A percentile compares a stretch with the other conserved stretches of the same genome.
Conservation (phyloP, 73 alveolate species). For the Paramecium primaurelia region DNA sequence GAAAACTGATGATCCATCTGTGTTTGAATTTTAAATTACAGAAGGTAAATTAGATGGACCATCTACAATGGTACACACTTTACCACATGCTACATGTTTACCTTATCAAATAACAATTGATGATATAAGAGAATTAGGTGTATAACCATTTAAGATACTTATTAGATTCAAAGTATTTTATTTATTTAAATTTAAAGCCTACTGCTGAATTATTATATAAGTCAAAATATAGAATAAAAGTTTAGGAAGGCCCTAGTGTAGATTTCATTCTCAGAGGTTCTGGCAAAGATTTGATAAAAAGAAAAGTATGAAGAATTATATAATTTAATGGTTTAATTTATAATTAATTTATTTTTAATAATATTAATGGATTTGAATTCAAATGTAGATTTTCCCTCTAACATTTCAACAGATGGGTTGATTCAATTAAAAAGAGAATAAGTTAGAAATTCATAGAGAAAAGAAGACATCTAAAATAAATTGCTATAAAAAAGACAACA, state of each 20-base stretch:
- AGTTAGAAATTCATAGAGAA: background rate
- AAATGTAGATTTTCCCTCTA: background rate
- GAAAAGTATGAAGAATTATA: constrained; percentile 12
- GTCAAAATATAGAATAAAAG: constrained; percentile 52
- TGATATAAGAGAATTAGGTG: background rate
- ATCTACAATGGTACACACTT: constrained; percentile 45
- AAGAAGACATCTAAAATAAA: background rate
- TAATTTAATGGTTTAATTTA: background rate
- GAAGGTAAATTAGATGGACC: constrained; percentile 57
- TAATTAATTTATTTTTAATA: background rate
- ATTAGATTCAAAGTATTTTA: constrained; percentile 47
- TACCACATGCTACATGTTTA: constrained; percentile 56
- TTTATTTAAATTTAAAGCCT: background rate
- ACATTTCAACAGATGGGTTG: background rate
- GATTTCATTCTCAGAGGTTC: constrained; percentile 55
- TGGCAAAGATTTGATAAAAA: constrained; percentile 41
- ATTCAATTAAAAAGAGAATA: background rate
- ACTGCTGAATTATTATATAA: constrained; percentile 40
- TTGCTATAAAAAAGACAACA: background rate
- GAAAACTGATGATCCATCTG: constrained; percentile 84
- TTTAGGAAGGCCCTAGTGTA: constrained; percentile 57
- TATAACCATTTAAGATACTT: constrained; percentile 36
- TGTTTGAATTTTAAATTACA: constrained; percentile 77
- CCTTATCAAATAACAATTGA: constrained; percentile 35
- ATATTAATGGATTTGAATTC: background rate